These are phyloP conservation scores for Scleromitrula shiraiana DNA, from an alignment of 2,329 filamentous ascomycete genomes.

Conservation along the genomic window DNA sequence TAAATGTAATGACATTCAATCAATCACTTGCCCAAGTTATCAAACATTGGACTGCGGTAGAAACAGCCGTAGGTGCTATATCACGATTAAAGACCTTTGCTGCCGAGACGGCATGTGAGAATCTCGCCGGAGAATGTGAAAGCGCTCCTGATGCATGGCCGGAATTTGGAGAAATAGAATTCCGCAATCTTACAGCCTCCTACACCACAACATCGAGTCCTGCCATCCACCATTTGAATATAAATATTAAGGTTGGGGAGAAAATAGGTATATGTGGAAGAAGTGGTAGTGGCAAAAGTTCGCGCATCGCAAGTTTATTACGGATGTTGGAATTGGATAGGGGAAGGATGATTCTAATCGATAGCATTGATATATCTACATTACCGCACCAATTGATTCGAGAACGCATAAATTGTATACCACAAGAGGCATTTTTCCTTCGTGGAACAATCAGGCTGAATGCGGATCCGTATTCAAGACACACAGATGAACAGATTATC, in stretches of 20 bases:
- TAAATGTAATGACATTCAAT: constrained; percentile 27
- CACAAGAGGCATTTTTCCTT: constrained; percentile 45
- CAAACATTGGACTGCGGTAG: constrained; percentile 23
- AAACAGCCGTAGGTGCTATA: constrained; percentile 25
- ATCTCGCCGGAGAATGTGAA: constrained; percentile 12
- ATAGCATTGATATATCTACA: constrained; percentile 38
- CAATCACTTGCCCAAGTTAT: constrained; percentile 18
- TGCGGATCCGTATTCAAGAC: constrained; percentile 35
- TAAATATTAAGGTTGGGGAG: constrained; percentile 45
- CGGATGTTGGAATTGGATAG: constrained; percentile 39
- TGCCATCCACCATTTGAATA: constrained; percentile 30
- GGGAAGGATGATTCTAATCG: constrained; percentile 36
- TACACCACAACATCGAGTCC: constrained; percentile 22
- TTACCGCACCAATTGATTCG: constrained; percentile 39
- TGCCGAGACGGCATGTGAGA: constrained; percentile 14
- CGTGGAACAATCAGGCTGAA: constrained; percentile 41
- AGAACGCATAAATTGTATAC: constrained; percentile 32
- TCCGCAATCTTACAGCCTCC: constrained; percentile 27
- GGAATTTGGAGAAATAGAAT: constrained; percentile 27
- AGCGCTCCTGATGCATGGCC: constrained; percentile 19
- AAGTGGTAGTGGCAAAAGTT: constrained; percentile 34
- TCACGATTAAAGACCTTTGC: constrained; percentile 18
- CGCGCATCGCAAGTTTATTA: constrained; percentile 40
- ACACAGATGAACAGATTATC: constrained; percentile 35
- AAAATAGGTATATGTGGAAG: constrained; percentile 42